Evolutionary conservation across 805 yeast species (phyloP).

Genomic region (Starmerella apis): DNA sequence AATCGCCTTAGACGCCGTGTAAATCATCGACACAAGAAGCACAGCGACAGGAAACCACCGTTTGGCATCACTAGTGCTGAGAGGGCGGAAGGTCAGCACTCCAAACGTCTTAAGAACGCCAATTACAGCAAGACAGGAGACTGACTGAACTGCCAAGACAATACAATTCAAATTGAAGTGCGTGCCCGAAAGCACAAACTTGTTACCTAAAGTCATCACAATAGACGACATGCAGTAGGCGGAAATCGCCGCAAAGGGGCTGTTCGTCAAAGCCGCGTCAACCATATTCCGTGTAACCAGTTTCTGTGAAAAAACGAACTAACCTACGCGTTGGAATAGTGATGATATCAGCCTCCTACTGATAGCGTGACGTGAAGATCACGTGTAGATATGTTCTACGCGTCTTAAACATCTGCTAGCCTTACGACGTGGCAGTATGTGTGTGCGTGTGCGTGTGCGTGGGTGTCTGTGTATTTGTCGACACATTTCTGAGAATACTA

Average conservation of each 20-base stretch:
- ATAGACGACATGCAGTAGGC: constrained; percentile 86
- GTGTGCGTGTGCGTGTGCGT: too few species aligned
- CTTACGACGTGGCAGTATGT: too few species aligned
- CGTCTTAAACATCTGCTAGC: too few species aligned
- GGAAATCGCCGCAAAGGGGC: constrained; percentile 32
- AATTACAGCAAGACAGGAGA: constrained; percentile 70
- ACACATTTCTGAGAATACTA: too few species aligned
- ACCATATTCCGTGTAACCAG: constrained; percentile 5
- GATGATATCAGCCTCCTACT: constrained; percentile 3
- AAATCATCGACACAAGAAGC: constrained; percentile 83
- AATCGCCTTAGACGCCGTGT: constrained; percentile 90
- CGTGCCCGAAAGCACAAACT: constrained; percentile 77
- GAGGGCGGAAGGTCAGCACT: constrained; percentile 74
- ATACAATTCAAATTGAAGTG: constrained; percentile 77
- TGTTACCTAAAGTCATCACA: constrained; percentile 94
- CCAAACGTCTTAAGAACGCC: constrained; percentile 61
- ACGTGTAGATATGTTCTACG: too few species aligned
- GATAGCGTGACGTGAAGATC: not conserved
- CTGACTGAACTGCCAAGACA: constrained; percentile 76
- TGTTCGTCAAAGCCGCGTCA: constrained; percentile 26
- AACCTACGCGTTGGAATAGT: not conserved
- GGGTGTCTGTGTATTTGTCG: too few species aligned
- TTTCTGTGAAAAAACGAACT: not conserved
- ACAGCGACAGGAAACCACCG: constrained; percentile 91
- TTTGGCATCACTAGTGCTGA: constrained; percentile 78